Evolutionary conservation across 75 land plant genomes (phyloP), one percentile per base, ranked within the genome.

Genomic region (Isoetes taiwanensis): DNA sequence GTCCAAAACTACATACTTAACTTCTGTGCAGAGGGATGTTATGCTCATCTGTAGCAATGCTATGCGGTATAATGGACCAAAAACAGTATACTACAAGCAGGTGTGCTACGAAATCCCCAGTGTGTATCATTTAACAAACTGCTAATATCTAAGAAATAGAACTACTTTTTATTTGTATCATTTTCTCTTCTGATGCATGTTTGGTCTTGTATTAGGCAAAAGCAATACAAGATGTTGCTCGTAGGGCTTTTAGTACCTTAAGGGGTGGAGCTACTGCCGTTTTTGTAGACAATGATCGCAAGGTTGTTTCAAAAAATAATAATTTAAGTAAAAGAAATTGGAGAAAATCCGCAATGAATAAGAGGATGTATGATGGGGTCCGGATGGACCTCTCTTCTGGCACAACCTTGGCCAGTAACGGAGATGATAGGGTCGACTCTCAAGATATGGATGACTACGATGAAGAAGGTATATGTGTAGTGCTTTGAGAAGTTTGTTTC

Each of bases 51-150:
- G 94, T 70, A 67, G 79, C 29, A 90, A 90, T 71, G 96, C 96
- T 16, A 90, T 90, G 93, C 83, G 74, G 56, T 90, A 90, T 52
- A 90, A 90, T 77, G 79, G 75, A 39, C 81, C 87, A 29, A 78
- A 73, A 24, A 90, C 96, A 24, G 71, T 90, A 23, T 90, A 86
- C 66, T 69, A 77, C 64, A 82, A 71, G 59, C 96, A 90, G 96
- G 96, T 85, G 66, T 17, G 34, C 21, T 31, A 24, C 19, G 10
- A 37, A 5, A 10, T 26, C n/a, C 28, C 12, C 16, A 35, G 10
- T 48, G 9, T 11, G 11, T 48, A 17, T 48, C 16, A 48, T 8
- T 19, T 8, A 48, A 11, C 17, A 8, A 8, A 19, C 19, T 48
- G 11, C 19, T 19, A 19, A 48, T 6, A 6, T n/a, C 17, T 19